A percentile compares a stretch with the other conserved stretches of the same genome.
phyloP scores from a whole-genome alignment of 495 filamentous ascomycete genomes.

The Aspergillus campestris region DNA sequence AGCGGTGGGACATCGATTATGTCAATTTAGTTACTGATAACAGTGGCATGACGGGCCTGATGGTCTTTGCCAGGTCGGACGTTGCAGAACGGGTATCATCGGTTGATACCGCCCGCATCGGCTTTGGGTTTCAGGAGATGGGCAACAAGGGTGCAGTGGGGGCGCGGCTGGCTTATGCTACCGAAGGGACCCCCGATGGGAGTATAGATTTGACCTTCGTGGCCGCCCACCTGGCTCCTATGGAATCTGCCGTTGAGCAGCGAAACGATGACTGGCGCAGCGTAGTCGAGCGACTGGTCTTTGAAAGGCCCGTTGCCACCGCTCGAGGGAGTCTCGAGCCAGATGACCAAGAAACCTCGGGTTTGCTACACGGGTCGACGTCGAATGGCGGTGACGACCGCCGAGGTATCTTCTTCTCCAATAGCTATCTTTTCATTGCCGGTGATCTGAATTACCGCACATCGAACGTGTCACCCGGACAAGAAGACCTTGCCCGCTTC shows the following conservation, averaged over 20 bases:
- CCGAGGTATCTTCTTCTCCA: slow-evolving; percentile 60
- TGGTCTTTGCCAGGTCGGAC: slow-evolving; percentile 63
- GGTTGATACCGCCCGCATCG: slow-evolving; percentile 64
- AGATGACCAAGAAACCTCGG: slow-evolving; percentile 29
- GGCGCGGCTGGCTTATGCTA: slow-evolving; percentile 54
- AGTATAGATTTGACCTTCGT: slow-evolving; percentile 69
- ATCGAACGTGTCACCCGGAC: slow-evolving; percentile 46
- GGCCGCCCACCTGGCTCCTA: slow-evolving; percentile 80
- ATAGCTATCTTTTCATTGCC: slow-evolving; percentile 71
- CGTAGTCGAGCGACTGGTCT: slow-evolving; percentile 72
- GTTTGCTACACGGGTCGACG: slow-evolving; percentile 29
- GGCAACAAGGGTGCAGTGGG: slow-evolving; percentile 93
- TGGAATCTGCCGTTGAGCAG: slow-evolving; percentile 61
- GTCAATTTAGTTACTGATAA: slow-evolving; percentile 51
- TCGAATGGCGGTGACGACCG: slow-evolving; percentile 12
- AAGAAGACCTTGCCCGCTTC: slow-evolving; percentile 44
- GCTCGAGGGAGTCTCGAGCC: slow-evolving; percentile 2
- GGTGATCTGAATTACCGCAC: slow-evolving; percentile 97
- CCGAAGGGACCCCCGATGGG: slow-evolving; percentile 17
- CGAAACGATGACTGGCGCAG: slow-evolving; percentile 80
- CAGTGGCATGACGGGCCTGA: slow-evolving; percentile 80
- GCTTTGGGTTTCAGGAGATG: slow-evolving; percentile 77
- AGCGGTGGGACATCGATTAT: slow-evolving; percentile 36
- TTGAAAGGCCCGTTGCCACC: slow-evolving; percentile 25
- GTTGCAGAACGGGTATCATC: slow-evolving; percentile 45